Conservation (phyloP, 352 stramenopile species). For the Phytophthora brassicae region DNA sequence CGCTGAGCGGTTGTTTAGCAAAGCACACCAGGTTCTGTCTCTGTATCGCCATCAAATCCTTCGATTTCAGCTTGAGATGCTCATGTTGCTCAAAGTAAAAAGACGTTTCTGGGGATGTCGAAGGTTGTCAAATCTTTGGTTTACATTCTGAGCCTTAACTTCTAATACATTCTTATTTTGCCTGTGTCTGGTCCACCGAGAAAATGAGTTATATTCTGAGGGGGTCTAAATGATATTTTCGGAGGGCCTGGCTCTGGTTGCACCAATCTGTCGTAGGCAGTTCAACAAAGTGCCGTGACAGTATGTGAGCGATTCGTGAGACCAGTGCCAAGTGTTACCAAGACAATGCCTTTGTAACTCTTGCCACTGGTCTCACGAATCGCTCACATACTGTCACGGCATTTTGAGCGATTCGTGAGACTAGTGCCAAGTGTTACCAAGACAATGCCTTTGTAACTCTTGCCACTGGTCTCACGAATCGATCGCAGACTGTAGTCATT, state of each 20-base stretch:
- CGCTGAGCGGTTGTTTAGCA: neutral
- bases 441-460: conserved; percentile 44
- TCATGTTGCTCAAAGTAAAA: neutral
- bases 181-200: too few relatives aligned
- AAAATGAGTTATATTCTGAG: too few relatives aligned
- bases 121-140: neutral
- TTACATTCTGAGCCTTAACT: neutral
- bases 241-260: too few relatives aligned
- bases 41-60: neutral
- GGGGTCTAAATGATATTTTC: too few relatives aligned
- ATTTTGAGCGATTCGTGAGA: too few relatives aligned
- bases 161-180: neutral
- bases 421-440: too few relatives aligned
- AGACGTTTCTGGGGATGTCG: neutral
- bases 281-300: too few relatives aligned
- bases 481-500: conserved; percentile 31
- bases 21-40: neutral
- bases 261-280: too few relatives aligned
- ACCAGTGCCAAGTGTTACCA: too few relatives aligned
- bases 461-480: conserved; percentile 32
- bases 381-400: conserved; percentile 26
- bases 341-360: conserved; percentile 46
- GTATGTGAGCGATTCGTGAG: too few relatives aligned
- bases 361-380: conserved; percentile 32
- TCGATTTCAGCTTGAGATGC: neutral